phyloP scores from a whole-genome alignment of 2,329 filamentous ascomycete species.

The Phialemonium atrogriseum region DNA sequence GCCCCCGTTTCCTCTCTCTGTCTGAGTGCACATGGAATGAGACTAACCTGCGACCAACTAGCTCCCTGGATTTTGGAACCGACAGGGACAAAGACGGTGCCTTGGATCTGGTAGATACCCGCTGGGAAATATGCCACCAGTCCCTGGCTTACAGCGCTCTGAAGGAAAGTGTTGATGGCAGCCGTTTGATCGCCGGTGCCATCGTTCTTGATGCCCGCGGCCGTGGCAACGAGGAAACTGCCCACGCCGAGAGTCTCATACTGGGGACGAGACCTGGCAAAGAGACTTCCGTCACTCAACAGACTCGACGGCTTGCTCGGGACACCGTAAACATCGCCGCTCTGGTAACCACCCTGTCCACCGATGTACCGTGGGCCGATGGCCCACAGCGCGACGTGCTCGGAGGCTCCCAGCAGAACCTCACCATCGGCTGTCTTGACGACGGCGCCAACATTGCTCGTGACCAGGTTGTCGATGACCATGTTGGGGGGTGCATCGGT shows the following conservation, averaged over 20 bases:
- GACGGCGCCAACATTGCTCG: constrained; percentile 8
- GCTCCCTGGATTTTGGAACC: constrained; percentile 60
- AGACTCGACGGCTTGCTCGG: constrained; percentile 7
- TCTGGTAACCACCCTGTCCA: not conserved
- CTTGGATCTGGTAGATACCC: constrained; percentile 14
- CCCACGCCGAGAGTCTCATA: constrained; percentile 18
- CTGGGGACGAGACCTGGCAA: constrained; percentile 20
- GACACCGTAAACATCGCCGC: constrained; percentile 5
- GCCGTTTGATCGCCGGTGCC: constrained; percentile 21
- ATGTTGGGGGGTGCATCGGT: constrained; percentile 8
- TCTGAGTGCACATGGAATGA: no score
- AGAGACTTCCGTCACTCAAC: constrained; percentile 12
- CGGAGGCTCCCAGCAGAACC: constrained; percentile 9
- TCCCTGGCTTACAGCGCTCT: not conserved
- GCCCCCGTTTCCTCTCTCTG: no score
- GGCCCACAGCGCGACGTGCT: constrained; percentile 7
- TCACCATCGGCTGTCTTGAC: constrained; percentile 10
- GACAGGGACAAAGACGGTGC: constrained; percentile 38
- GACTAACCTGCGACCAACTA: constrained; percentile 47
- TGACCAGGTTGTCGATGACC: constrained; percentile 11
- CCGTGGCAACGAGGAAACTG: constrained; percentile 5
- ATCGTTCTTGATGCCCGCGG: constrained; percentile 19
- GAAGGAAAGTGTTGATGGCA: constrained; percentile 15
- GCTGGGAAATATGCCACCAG: constrained; percentile 16
- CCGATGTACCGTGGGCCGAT: constrained; percentile 3